Conservation (phyloP, 495 filamentous ascomycete species). For the Xylaria telfairii region DNA sequence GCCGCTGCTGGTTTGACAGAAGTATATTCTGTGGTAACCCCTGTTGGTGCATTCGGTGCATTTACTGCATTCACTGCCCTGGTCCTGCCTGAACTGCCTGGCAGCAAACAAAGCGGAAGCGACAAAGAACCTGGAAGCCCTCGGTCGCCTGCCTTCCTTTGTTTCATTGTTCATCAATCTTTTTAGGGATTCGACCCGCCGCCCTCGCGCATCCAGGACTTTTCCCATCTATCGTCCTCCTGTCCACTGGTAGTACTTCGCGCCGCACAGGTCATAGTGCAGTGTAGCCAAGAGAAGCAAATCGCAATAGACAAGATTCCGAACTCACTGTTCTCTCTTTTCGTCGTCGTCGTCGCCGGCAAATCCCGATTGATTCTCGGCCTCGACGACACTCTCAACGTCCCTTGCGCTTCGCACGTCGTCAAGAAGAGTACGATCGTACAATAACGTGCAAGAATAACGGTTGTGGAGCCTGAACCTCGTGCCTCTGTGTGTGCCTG, state of each 20-base stretch:
- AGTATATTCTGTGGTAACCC: slow-evolving; percentile 21
- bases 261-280: slow-evolving; percentile 40
- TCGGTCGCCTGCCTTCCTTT: slow-evolving; percentile 31
- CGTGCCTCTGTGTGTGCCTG: slow-evolving; percentile 33
- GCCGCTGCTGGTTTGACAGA: slow-evolving; percentile 22
- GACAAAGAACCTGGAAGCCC: slow-evolving; percentile 23
- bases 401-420: slow-evolving; percentile 36
- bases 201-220: slow-evolving; percentile 15
- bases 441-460: slow-evolving; percentile 27
- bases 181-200: slow-evolving; percentile 35
- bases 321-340: slow-evolving; percentile 23
- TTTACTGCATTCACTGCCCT: slow-evolving; percentile 29
- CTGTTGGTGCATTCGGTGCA: no score
- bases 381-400: slow-evolving; percentile 33
- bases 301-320: slow-evolving; percentile 43
- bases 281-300: slow-evolving; percentile 37
- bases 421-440: slow-evolving; percentile 29
- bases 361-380: slow-evolving; percentile 38
- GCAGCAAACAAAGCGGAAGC: slow-evolving; percentile 32
- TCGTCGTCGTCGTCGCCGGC: slow-evolving; percentile 32
- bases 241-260: slow-evolving; percentile 26
- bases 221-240: slow-evolving; percentile 11
- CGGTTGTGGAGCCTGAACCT: slow-evolving; percentile 9
- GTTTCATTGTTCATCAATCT: slow-evolving; percentile 33
- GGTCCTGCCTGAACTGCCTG: slow-evolving; percentile 8